Evolutionary conservation across 2,329 filamentous ascomycete species (phyloP).

Genomic region (Talaromyces sp.): DNA sequence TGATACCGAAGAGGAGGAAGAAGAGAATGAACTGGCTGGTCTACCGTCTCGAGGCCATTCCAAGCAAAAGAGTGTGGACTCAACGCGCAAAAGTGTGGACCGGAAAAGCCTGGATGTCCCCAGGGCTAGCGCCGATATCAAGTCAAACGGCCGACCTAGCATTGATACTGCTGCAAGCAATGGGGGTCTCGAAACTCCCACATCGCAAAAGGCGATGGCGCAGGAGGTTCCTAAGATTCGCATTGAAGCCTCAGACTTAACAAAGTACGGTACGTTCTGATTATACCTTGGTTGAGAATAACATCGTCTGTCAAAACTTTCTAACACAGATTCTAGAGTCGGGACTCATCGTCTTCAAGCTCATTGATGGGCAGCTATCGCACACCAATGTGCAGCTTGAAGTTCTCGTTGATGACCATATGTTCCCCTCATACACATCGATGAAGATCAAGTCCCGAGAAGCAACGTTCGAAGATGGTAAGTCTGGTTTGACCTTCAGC

Average conservation of each 20-base stretch:
- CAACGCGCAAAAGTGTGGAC: slow-evolving; percentile 20
- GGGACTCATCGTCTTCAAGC: slow-evolving; percentile 87
- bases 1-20: slow-evolving; percentile 46
- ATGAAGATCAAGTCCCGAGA: slow-evolving; percentile 65
- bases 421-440: slow-evolving; percentile 82
- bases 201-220: slow-evolving; percentile 20
- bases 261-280: slow-evolving; percentile 58
- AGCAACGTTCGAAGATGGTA: slow-evolving; percentile 76
- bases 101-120: slow-evolving; percentile 2
- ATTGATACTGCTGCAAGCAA: slow-evolving; percentile 29
- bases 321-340: slow-evolving; percentile 58
- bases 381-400: slow-evolving; percentile 73
- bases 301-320: background rate
- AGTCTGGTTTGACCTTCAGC: slow-evolving; percentile 18
- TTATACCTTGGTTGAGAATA: background rate
- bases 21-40: slow-evolving; percentile 37
- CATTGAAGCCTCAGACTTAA: slow-evolving; percentile 72
- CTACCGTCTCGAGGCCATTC: slow-evolving; percentile 15
- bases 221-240: slow-evolving; percentile 66
- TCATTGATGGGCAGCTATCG: slow-evolving; percentile 82
- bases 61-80: slow-evolving; percentile 29
- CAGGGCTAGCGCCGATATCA: slow-evolving; percentile 7
- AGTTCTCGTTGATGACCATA: slow-evolving; percentile 88
- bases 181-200: slow-evolving; percentile 36
- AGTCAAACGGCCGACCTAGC: slow-evolving; percentile 27